Evolutionary conservation across 129 eudicot genomes (phyloP), one percentile per base, ranked within the genome.

Genomic region (Flaveria sonorensis): DNA sequence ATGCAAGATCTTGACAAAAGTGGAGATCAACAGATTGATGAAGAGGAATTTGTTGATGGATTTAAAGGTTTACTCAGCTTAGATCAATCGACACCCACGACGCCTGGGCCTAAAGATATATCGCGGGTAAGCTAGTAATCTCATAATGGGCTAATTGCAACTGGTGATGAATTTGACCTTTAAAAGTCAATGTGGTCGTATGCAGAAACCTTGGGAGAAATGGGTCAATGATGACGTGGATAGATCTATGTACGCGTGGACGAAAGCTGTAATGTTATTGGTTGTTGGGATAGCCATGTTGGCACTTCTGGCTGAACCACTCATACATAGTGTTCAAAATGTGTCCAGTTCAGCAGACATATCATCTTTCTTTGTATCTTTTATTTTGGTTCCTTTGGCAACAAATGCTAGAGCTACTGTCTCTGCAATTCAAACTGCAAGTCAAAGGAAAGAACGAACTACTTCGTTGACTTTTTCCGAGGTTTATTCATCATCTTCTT

Each of bases 381-480:
- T 88, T 53, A 55, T 90, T 28, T 73, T 90, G 3, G 88, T 88
- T 59, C 96, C 96, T 3, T 63, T 90, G 74, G 96, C 93, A 32
- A 88, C 96, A 42, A 90, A 90, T 72, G 87, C 91, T 8, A 80
- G 93, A 75, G 84, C 72, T 10, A 85, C 91, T 16, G 70, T 86
- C 18, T 86, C 91, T 18, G 91, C 91, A 23, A 80, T 90, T 80
- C 52, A 59, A 71, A 77, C 87, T 56, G 85, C 85, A 55, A 73
- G 88, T 39, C 68, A 79, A 75, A 73, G 83, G 84, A 88, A 83
- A 79, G 72, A 65, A 51, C 85, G 86, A 65, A 83, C 90, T 13
- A 84, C 84, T 46, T 90, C 96, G 11, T 76, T 90, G 83, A 86
- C 96, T 61, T 88, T 90, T 78, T 90, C 96, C 0, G 96, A 90